Evolutionary conservation across 306 rosid genomes (phyloP), one percentile per base, ranked within the genome.

Genomic region (Cercis canadensis): DNA sequence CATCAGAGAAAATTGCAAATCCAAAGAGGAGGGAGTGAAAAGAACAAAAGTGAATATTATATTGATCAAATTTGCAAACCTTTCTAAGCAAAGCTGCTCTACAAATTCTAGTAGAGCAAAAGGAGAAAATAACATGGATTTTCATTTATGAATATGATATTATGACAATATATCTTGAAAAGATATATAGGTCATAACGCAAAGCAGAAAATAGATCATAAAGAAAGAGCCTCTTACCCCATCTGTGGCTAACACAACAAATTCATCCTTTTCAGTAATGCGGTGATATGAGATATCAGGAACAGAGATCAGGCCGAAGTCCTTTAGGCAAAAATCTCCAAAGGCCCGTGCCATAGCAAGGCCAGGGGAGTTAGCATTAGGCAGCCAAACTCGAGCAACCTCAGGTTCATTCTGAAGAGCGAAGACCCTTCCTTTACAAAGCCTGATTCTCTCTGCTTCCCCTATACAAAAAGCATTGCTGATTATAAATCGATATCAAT

Each of bases 261-360:
- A 90, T 53, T 90, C 87, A 74, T 90, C 98, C 74, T 78, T 74
- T 31, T 85, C 74, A 5, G 87, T 50, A 64, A 93, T 68, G 75
- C 37, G 85, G 43, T 75, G 76, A 62, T 78, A 62, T 7, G 86
- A 70, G 54, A 92, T 55, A 11, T 90, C 92, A 11, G 98, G 98
- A 47, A 90, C 78, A 51, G 93, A 87, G 60, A 87, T 88, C 59
- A 92, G 55, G 62, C 98, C 98, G 47, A 69, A 92, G 71, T 87
- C 89, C 75, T 92, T 90, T 0, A 92, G 82, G 79, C 91, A 87
- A 71, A 87, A 88, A 75, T 92, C 98, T 58, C 98, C 98, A 66
- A 92, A 90, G 51, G 96, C 92, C 4, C 98, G 86, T 2, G 97
- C 71, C 98, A 92, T 92, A 3, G 98, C 97, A 40, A 92, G 97